Evolutionary conservation across 2,329 filamentous ascomycete genomes (phyloP), one percentile per base, ranked within the genome.

Genomic region (Chalara sp.): DNA sequence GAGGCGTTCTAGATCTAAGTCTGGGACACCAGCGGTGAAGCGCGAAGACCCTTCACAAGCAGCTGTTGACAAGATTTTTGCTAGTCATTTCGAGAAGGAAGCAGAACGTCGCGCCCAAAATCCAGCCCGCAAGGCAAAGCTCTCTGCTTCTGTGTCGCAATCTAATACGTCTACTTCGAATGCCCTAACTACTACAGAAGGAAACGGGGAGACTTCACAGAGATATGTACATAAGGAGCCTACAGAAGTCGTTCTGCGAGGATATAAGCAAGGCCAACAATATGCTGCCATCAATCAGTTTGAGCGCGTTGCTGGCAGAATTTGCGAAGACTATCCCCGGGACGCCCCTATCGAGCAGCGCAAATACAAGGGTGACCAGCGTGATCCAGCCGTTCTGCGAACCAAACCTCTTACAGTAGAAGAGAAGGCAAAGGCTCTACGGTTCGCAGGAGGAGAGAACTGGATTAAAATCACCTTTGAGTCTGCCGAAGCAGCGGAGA

Each of bases 281-380:
- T 96, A 93, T 78, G 89, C 91, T 31, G 90, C 90, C 33, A 84
- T 97, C 60, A 83, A 87, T 59, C 88, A 89, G 70, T 97, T 87
- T 71, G 92, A 96, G 72, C 80, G 84, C 53, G 83, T 95, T 41
- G 92, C 88, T 6, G 91, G 91, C 30, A 73, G 81, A 56, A 89
- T 96, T 65, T 91, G 91, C 68, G 92, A 97, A 71, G 91, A 96
- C 70, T 97, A 97, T 68, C 83, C 90, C 6, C 84, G 92, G 55
- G 84, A 87, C 56, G 86, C 92, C n/a, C 87, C 88, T 3, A 76
- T 81, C 50, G 78, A 83, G 55, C 79, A 81, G 63, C 76, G 78
- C 51, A 78, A 86, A 52, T 92, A 86, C 72, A 86, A 87, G 64
- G 79, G 84, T 1, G 81, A 91, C 58, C 79, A 88, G 54, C 79